Evolutionary conservation across 768 basidiomycete genomes (phyloP).

Genomic region (Boletus tylopilopsis): DNA sequence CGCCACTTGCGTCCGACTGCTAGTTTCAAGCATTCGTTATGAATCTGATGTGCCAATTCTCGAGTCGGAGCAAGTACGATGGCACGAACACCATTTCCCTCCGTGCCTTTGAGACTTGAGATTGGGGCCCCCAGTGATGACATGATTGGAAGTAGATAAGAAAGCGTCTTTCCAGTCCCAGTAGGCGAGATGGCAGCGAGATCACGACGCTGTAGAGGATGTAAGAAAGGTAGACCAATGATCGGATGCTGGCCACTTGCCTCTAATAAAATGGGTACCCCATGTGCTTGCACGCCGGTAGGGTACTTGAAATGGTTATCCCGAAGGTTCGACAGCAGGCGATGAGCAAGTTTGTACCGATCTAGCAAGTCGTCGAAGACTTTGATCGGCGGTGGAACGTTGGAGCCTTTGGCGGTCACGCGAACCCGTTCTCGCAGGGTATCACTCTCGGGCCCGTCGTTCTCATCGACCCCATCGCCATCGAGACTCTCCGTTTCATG

Average conservation of each 20-base stretch:
- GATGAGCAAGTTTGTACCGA: constrained; percentile 55
- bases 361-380: constrained; percentile 58
- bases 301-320: constrained; percentile 61
- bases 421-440: constrained; percentile 46
- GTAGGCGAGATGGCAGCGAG: constrained; percentile 95
- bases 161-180: constrained; percentile 94
- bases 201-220: constrained; percentile 60
- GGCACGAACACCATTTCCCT: constrained; percentile 64
- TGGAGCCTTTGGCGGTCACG: constrained; percentile 70
- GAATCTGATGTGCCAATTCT: constrained; percentile 94
- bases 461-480: constrained; percentile 21
- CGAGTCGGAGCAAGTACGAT: constrained; percentile 88
- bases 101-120: constrained; percentile 41
- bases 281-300: constrained; percentile 79
- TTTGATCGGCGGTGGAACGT: constrained; percentile 57
- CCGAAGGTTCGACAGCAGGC: constrained; percentile 60
- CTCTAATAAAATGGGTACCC: constrained; percentile 76
- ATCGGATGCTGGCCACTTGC: constrained; percentile 36
- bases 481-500: constrained; percentile 22
- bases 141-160: constrained; percentile 86
- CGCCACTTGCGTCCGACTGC: constrained; percentile 82
- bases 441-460: constrained; percentile 21
- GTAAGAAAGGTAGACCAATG: background rate
- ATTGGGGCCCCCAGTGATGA: constrained; percentile 53
- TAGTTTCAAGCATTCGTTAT: constrained; percentile 84